Evolutionary conservation across 352 stramenopile species (phyloP).

Genomic region (Phytophthora litchii): DNA sequence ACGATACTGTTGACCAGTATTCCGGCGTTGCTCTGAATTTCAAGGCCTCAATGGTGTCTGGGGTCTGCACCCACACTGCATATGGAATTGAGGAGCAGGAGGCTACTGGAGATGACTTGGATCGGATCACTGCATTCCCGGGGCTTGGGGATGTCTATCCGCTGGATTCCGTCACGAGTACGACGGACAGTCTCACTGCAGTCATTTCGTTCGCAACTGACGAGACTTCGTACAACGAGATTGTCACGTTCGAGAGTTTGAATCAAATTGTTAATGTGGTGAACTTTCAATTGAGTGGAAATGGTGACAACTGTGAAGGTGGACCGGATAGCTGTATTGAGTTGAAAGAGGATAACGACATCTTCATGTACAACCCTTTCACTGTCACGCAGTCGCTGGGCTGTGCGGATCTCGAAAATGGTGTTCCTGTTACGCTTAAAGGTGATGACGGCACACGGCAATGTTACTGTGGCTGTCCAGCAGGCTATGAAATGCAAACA

Average conservation of each 20-base stretch:
- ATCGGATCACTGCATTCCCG: constrained; percentile 33
- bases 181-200: constrained; percentile 21
- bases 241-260: constrained; percentile 35
- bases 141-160: constrained; percentile 37
- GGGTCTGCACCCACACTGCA: constrained; percentile 28
- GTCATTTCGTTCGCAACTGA: constrained; percentile 51
- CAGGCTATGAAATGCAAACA: constrained; percentile 40
- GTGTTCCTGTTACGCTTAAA: constrained; percentile 54
- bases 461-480: constrained; percentile 64
- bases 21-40: constrained; percentile 27
- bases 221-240: constrained; percentile 37
- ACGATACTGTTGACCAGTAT: constrained; percentile 8
- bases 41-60: constrained; percentile 41
- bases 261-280: constrained; percentile 35
- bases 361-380: constrained; percentile 77
- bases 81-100: constrained; percentile 6
- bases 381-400: constrained; percentile 40
- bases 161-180: constrained; percentile 6
- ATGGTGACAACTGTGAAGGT: constrained; percentile 16
- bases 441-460: constrained; percentile 38
- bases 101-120: constrained; percentile 26
- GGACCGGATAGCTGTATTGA: constrained; percentile 41
- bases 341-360: constrained; percentile 40
- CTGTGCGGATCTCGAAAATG: constrained; percentile 42
- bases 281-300: constrained; percentile 43